phyloP scores from a whole-genome alignment of 2,329 filamentous ascomycete species.

The Sporothrix humicola region DNA sequence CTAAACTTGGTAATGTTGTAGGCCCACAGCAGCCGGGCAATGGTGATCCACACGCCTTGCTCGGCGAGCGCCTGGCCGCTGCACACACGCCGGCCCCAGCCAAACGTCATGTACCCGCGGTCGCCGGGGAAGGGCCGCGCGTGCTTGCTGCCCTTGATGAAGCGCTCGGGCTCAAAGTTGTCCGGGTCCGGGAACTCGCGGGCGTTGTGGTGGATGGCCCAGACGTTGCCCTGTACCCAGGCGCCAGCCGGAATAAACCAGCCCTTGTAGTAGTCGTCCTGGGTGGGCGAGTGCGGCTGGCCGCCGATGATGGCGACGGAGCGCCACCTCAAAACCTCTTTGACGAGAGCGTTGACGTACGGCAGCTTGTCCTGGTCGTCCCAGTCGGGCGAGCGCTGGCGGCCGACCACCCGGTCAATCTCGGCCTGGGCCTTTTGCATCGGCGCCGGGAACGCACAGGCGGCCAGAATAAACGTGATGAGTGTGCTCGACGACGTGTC shows the following conservation, averaged over 20 bases:
- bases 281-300: conserved; percentile 56
- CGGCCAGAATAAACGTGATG: conserved; percentile 56
- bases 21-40: conserved; percentile 63
- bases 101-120: conserved; percentile 61
- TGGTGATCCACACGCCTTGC: conserved; percentile 64
- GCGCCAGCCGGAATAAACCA: conserved; percentile 57
- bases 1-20: conserved; percentile 56
- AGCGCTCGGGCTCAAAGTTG: conserved; percentile 52
- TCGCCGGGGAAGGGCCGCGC: conserved; percentile 55
- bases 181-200: conserved; percentile 56
- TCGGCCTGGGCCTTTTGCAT: conserved; percentile 57
- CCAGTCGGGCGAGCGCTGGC: conserved; percentile 53
- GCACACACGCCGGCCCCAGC: conserved; percentile 61
- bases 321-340: conserved; percentile 63
- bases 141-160: conserved; percentile 47
- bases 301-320: conserved; percentile 59
- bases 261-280: conserved; percentile 55
- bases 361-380: conserved; percentile 56
- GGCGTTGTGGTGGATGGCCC: conserved; percentile 56
- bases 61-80: conserved; percentile 62
- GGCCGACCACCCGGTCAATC: conserved; percentile 58
- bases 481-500: conserved; percentile 57
- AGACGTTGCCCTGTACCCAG: conserved; percentile 58
- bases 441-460: conserved; percentile 55
- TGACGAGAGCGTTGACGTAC: conserved; percentile 60